Percentiles rank a stretch among this genome's conserved stretches.
phyloP scores from a whole-genome alignment of 2,329 filamentous ascomycete genomes.

The Arthroderma sp. region DNA sequence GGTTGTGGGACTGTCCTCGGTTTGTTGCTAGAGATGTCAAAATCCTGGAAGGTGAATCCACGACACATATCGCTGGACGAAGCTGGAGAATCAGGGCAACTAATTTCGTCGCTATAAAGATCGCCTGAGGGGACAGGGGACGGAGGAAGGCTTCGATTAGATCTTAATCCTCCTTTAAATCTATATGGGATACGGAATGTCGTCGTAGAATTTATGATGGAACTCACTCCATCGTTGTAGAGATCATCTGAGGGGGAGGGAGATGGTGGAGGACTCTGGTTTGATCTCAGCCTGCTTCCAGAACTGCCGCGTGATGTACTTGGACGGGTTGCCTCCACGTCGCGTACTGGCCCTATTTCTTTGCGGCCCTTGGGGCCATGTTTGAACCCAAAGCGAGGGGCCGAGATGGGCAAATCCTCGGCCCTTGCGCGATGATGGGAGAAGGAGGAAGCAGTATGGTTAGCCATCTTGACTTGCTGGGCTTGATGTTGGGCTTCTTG shows the following conservation, averaged over 20 bases:
- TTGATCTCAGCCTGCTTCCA: background rate
- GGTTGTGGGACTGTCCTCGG: too few relatives aligned
- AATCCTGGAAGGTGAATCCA: background rate
- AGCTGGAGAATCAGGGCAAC: background rate
- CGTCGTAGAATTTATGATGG: conserved; percentile 26
- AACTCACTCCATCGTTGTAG: conserved; percentile 22
- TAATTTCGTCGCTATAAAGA: background rate
- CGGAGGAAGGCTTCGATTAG: background rate
- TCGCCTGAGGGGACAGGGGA: background rate
- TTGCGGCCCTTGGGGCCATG: too few relatives aligned
- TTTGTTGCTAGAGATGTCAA: background rate
- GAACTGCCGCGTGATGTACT: background rate
- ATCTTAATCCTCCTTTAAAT: background rate
- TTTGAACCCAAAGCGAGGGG: too few relatives aligned
- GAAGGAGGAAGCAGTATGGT: too few relatives aligned
- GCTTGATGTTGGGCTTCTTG: background rate
- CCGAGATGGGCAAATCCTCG: too few relatives aligned
- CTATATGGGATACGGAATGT: conserved; percentile 19
- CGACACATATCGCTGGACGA: background rate
- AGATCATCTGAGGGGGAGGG: conserved; percentile 22
- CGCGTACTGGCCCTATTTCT: too few relatives aligned
- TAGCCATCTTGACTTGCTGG: too few relatives aligned
- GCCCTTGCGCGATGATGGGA: too few relatives aligned
- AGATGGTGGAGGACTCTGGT: background rate
- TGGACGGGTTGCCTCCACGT: background rate